Conservation (phyloP, 805 yeast species). For the Starmerella vitae region DNA sequence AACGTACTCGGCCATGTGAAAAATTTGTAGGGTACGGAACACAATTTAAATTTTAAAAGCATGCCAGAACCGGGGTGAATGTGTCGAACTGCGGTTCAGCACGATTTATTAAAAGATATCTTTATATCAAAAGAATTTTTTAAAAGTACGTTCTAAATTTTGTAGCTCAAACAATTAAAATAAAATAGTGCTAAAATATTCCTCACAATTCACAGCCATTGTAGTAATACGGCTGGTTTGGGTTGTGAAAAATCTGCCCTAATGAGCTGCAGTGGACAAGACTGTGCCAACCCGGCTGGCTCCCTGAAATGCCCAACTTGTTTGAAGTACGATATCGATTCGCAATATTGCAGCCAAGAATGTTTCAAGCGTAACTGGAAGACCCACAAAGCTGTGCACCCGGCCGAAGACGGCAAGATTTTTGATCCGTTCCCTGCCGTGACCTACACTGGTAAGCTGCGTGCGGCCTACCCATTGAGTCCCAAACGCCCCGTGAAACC, state of each 20-base stretch:
- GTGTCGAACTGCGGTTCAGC: too few relatives aligned
- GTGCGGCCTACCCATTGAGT: slow-evolving; percentile 71
- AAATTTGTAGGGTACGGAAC: slow-evolving; percentile 14
- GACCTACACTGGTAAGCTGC: slow-evolving; percentile 56
- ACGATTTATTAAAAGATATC: too few relatives aligned
- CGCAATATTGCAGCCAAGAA: slow-evolving; percentile 64
- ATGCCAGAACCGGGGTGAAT: too few relatives aligned
- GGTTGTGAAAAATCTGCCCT: not conserved
- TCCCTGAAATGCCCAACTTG: slow-evolving; percentile 83
- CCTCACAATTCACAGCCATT: too few relatives aligned
- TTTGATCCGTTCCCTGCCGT: slow-evolving; percentile 82
- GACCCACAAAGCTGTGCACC: slow-evolving; percentile 61
- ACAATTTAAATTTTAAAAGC: too few relatives aligned
- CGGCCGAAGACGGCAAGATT: slow-evolving; percentile 32
- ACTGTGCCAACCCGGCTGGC: slow-evolving; percentile 77
- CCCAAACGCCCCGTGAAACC: slow-evolving; percentile 61
- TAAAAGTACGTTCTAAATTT: too few relatives aligned
- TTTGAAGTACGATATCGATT: slow-evolving; percentile 49
- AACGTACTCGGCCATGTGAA: slow-evolving; percentile 65
- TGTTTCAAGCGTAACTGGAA: slow-evolving; percentile 57
- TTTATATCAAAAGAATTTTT: too few relatives aligned
- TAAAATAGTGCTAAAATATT: too few relatives aligned
- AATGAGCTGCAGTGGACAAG: slow-evolving; percentile 52
- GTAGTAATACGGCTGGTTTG: not conserved
- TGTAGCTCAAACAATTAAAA: too few relatives aligned